Evolutionary conservation across 148 eudicot species (phyloP), one percentile per base, ranked within the genome.

Genomic region (Silene conica): DNA sequence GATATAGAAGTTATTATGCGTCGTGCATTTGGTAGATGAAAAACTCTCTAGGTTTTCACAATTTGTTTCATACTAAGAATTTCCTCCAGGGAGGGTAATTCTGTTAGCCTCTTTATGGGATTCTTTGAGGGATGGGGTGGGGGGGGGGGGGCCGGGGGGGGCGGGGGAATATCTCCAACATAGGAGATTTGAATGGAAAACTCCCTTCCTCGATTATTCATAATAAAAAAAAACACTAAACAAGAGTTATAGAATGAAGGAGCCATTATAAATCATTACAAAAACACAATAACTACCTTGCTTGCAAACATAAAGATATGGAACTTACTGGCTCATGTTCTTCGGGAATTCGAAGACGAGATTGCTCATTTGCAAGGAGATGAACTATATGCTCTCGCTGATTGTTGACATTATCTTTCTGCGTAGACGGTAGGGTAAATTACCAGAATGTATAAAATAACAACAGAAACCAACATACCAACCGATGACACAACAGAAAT

Each of bases 321-420:
- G 65, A 70, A 78, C 91, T 73, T 85, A 96, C 99, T 75, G 97
- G 96, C 80, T 96, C 97, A 59, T 73, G 73, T 22, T 76, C 96
- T 25, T 90, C 92, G 73, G 91, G 99, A 73, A 88, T 85, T 71
- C 88, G 82, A 48, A 96, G 87, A 28, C 96, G 92, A 82, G 89
- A 85, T 74, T 96, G 99, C 82, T 89, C 96, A 84, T 96, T 92
- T 55, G 97, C 96, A 64, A 96, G 96, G 76, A 96, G 91, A 81
- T 87, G 96, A 73, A 96, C 86, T 66, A 96, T 76, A 82, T 96
- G 96, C 76, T 96, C 99, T 23, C 99, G 88, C 84, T 96, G 99
- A 87, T 96, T 96, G 71, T 91, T 83, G 57, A 92, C 89, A 80
- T 88, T 92, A 79, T 89, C 99, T 82, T 87, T 89, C 99, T 96